Percentiles rank a stretch among this genome's conserved stretches.
Evolutionary conservation across 2,329 filamentous ascomycete genomes (phyloP).

Genomic region (Trichoderma sp.): DNA sequence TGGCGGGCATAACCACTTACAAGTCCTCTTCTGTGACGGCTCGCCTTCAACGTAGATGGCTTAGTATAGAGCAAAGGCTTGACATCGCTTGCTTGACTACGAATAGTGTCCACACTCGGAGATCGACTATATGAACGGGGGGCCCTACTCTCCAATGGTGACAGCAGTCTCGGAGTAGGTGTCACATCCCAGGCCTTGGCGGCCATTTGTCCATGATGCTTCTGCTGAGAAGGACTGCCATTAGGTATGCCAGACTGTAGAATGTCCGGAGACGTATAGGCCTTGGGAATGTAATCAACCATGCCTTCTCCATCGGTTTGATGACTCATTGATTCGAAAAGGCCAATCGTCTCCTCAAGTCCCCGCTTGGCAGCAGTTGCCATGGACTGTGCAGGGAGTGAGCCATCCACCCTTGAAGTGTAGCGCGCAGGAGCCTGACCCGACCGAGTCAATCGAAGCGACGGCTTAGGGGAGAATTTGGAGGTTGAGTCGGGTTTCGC

Average conservation of each 20-base stretch:
- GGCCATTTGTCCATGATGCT: neutral
- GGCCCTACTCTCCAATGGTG: neutral
- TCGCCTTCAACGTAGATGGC: neutral
- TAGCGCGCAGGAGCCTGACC: neutral
- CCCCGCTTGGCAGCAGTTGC: neutral
- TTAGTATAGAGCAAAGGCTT: constrained; percentile 3
- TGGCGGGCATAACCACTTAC: neutral
- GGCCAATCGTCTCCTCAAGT: constrained; percentile 35
- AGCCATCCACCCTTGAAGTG: neutral
- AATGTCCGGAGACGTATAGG: neutral
- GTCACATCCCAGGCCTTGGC: neutral
- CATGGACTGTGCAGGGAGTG: neutral
- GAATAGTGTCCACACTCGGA: neutral
- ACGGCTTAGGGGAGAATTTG: neutral
- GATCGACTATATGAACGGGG: neutral
- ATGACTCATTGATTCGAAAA: constrained; percentile 36
- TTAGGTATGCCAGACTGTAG: neutral
- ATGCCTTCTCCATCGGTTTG: neutral
- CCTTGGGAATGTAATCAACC: neutral
- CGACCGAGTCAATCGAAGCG: neutral
- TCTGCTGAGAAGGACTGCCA: neutral
- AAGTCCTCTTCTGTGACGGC: neutral
- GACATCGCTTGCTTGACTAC: constrained; percentile 2
- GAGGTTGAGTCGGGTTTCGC: neutral
- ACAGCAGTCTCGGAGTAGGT: neutral